Evolutionary conservation across 2,329 filamentous ascomycete genomes (phyloP).

Genomic region (Paecilomyces fulvus): DNA sequence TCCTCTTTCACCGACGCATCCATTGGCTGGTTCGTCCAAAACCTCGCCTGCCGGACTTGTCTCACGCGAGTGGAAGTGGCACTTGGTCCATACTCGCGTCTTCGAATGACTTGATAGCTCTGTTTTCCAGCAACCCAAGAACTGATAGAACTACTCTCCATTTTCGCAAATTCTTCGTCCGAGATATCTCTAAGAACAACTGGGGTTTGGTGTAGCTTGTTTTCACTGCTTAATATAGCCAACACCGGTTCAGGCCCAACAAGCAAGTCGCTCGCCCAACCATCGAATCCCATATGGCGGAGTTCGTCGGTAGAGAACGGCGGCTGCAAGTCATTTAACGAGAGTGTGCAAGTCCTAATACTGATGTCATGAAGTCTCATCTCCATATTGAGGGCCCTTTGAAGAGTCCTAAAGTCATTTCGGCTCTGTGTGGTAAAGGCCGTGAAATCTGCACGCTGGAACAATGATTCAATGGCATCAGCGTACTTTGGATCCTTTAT

Average conservation of each 20-base stretch:
- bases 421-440: slow-evolving; percentile 67
- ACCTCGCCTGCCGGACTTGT: slow-evolving; percentile 51
- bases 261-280: slow-evolving; percentile 70
- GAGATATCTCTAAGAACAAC: slow-evolving; percentile 56
- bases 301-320: slow-evolving; percentile 52
- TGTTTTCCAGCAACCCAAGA: slow-evolving; percentile 63
- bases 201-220: slow-evolving; percentile 59
- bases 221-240: slow-evolving; percentile 76
- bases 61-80: slow-evolving; percentile 63
- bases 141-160: slow-evolving; percentile 52
- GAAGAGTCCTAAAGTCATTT: slow-evolving; percentile 66
- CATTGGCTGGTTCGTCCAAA: slow-evolving; percentile 71
- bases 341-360: slow-evolving; percentile 54
- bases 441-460: slow-evolving; percentile 47
- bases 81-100: slow-evolving; percentile 69
- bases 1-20: slow-evolving; percentile 52
- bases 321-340: slow-evolving; percentile 47
- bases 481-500: slow-evolving; percentile 64
- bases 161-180: slow-evolving; percentile 58
- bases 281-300: slow-evolving; percentile 58
- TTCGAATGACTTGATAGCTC: slow-evolving; percentile 57
- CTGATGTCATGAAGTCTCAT: slow-evolving; percentile 62
- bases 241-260: slow-evolving; percentile 75
- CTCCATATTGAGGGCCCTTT: slow-evolving; percentile 52
- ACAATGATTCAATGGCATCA: slow-evolving; percentile 50